phyloP scores from a whole-genome alignment of 225 moss, liverwort and hornwort species.

The Physcomitrellopsis africana region DNA sequence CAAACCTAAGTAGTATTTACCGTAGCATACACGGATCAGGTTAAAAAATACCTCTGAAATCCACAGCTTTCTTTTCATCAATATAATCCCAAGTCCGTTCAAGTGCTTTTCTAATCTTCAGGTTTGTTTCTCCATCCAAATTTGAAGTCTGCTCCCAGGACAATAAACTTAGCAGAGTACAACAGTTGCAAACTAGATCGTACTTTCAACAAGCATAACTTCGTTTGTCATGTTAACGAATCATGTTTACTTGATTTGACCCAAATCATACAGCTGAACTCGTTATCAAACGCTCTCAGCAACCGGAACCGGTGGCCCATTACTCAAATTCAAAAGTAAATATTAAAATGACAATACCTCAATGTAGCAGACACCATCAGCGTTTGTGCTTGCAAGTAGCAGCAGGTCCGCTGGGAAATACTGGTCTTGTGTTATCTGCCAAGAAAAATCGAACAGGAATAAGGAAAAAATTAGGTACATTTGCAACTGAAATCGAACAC shows the following conservation, averaged over 20 bases:
- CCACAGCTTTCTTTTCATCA: constrained; percentile 78
- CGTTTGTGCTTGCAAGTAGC: constrained; percentile 84
- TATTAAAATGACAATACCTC: constrained; percentile 52
- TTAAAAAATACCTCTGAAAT: constrained; percentile 66
- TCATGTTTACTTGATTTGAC: too few relatives aligned
- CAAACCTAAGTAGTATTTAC: constrained; percentile 16
- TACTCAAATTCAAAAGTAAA: not conserved
- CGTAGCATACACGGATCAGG: constrained; percentile 4
- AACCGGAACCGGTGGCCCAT: not conserved
- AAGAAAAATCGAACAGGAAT: constrained; percentile 9
- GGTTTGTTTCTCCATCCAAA: constrained; percentile 94
- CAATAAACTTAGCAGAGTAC: constrained; percentile 14
- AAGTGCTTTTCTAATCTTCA: constrained; percentile 92
- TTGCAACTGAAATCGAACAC: too few relatives aligned
- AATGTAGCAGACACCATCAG: constrained; percentile 93
- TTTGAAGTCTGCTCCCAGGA: constrained; percentile 74
- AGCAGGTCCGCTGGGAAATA: constrained; percentile 89
- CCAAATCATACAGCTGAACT: too few relatives aligned
- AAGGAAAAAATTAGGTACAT: not conserved
- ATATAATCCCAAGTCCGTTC: constrained; percentile 95
- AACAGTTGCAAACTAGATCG: too few relatives aligned
- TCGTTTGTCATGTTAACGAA: too few relatives aligned
- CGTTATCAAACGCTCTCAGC: constrained; percentile 5
- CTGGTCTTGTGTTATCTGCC: constrained; percentile 68
- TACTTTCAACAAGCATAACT: too few relatives aligned